Base-by-base conservation (phyloP, 2,329 filamentous ascomycete species). In the Fusarium liriodendri region DNA sequence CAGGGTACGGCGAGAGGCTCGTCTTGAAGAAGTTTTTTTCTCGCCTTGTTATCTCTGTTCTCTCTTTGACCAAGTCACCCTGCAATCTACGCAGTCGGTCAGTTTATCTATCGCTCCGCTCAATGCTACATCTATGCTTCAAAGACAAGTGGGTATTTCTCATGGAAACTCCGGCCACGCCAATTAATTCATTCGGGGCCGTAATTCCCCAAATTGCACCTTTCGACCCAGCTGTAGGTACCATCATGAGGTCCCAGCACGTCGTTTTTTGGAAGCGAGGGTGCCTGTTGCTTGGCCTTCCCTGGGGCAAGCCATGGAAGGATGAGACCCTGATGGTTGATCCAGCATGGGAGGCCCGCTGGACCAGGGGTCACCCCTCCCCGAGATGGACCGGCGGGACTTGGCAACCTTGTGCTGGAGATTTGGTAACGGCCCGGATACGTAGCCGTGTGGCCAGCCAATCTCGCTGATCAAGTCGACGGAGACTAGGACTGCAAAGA, bases 401-500 rank as follows among this genome's bases (percentile, higher is more conserved):
- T 74, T 64, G 73, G 67, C 73, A 70, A 62, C 73, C 67, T 72
- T 62, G 59, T 40, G 67, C 74, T 77, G 72, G 75, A 76, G 74
- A 78, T 75, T 78, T 76, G 72, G 70, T 74, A 80, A 79, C 80
- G 80, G 80, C 75, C 80, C 80, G 80, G 80, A 79, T 80, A 78
- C 71, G 67, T 77, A 82, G 80, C 80, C 80, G 80, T 82, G 73
- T 80, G 76, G 79, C 71, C 79, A 79, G 71, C 69, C 74, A 77
- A 74, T 77, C 71, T 77, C 70, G 67, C 70, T 74, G 73, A 77
- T 79, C 74, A 78, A 74, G 74, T 64, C 62, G 63, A 73, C 75
- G 74, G 74, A 50, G 74, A 76, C 78, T 75, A 77, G 78, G 78
- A 75, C 76, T 73, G 64, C 64, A 72, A 73, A 37, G 25, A 73